These are phyloP conservation scores for Colletotrichum spaethianum DNA, from an alignment of 2,329 filamentous ascomycete genomes.

Conservation along the genomic window DNA sequence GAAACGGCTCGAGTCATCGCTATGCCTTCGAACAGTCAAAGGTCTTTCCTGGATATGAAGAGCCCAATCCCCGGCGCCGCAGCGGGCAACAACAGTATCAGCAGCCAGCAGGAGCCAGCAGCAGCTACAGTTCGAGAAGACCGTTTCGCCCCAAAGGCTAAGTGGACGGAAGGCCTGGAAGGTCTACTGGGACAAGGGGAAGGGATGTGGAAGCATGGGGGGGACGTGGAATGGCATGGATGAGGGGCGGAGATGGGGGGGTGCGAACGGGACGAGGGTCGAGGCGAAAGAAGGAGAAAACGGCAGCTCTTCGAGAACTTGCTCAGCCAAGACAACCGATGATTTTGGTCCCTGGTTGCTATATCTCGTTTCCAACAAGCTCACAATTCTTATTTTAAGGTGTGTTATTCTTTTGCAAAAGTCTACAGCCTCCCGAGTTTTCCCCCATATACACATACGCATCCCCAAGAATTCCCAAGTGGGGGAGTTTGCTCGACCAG, in stretches of 20 bases:
- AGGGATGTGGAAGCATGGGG: constrained; percentile 18
- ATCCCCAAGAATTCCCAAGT: constrained; percentile 26
- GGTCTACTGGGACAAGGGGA: constrained; percentile 28
- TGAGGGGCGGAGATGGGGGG: constrained; percentile 10
- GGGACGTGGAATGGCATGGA: constrained; percentile 18
- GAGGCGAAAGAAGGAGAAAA: constrained; percentile 1
- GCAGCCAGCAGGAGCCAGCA: not conserved
- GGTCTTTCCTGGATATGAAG: constrained; percentile 33
- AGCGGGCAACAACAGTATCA: not conserved
- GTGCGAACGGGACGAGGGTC: not conserved
- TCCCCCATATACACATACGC: not conserved
- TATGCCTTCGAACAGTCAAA: constrained; percentile 27
- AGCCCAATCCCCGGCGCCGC: constrained; percentile 6
- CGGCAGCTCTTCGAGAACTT: not conserved
- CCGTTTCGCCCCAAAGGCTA: constrained; percentile 38
- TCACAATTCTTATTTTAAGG: not conserved
- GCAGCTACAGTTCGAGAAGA: constrained; percentile 29
- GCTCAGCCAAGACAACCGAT: constrained; percentile 15
- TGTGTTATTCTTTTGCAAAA: not conserved
- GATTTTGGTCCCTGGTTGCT: constrained; percentile 6
- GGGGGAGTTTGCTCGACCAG: constrained; percentile 23
- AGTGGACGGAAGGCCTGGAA: constrained; percentile 19
- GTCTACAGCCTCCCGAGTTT: not conserved
- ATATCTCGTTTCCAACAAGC: constrained; percentile 17
- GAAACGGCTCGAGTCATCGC: constrained; percentile 40